These are phyloP conservation scores for Globisporangium perplexum DNA, from an alignment of 352 stramenopile genomes.

Conservation along the genomic window DNA sequence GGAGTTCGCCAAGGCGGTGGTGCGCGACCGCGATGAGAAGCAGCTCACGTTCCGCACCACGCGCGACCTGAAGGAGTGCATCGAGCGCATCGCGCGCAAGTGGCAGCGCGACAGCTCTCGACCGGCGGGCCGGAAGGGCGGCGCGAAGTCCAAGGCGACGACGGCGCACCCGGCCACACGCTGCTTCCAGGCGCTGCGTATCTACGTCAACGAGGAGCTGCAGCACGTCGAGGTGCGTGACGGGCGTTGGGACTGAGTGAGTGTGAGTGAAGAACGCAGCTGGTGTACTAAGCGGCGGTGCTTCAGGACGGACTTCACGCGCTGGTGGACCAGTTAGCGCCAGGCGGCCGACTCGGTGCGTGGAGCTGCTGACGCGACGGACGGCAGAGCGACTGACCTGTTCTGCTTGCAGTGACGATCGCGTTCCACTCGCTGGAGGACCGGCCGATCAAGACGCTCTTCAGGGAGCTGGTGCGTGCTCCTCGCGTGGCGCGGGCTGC, in stretches of 20 bases:
- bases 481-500: neutral
- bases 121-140: neutral
- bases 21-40: constrained; percentile 53
- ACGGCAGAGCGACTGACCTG: neutral
- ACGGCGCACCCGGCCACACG: constrained; percentile 62
- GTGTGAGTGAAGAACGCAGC: too few relatives aligned
- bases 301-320: constrained; percentile 35
- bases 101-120: constrained; percentile 35
- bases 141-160: neutral
- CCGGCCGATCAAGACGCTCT: constrained; percentile 74
- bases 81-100: constrained; percentile 70
- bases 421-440: constrained; percentile 84
- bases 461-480: constrained; percentile 45
- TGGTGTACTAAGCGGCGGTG: too few relatives aligned
- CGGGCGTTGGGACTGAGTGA: neutral
- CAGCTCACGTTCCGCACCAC: constrained; percentile 52
- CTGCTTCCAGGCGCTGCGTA: constrained; percentile 77
- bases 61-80: constrained; percentile 56
- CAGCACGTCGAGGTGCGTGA: constrained; percentile 42
- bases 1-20: constrained; percentile 76
- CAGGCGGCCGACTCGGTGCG: constrained; percentile 49
- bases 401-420: constrained; percentile 42
- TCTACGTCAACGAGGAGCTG: constrained; percentile 80
- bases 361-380: neutral
- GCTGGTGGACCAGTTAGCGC: constrained; percentile 48